Evolutionary conservation across 2,329 filamentous ascomycete species (phyloP).

Genomic region (Epichloe scottii): DNA sequence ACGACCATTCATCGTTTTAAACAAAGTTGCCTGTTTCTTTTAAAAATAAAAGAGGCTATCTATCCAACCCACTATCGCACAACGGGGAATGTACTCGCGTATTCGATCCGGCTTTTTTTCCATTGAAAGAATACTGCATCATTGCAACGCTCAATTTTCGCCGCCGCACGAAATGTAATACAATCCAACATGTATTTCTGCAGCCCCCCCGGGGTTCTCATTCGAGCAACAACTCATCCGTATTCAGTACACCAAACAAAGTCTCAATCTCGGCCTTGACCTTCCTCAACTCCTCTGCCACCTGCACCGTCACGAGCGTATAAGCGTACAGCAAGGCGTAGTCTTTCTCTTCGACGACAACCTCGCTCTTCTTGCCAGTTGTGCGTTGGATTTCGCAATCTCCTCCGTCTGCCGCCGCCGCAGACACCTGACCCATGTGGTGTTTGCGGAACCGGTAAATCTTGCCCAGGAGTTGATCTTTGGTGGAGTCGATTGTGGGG

Average conservation of each 20-base stretch:
- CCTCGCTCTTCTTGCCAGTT: constrained; percentile 9
- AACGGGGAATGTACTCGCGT: not conserved
- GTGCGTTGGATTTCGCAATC: constrained; percentile 6
- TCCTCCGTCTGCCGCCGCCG: constrained; percentile 3
- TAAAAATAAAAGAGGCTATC: not conserved
- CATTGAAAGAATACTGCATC: not conserved
- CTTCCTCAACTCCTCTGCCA: constrained; percentile 50
- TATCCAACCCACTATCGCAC: not conserved
- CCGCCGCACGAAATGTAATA: not conserved
- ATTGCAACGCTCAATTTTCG: not conserved
- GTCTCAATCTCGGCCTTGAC: constrained; percentile 49
- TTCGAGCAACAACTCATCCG: constrained; percentile 45
- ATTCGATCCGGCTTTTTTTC: not conserved
- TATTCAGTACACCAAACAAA: constrained; percentile 50
- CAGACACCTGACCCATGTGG: constrained; percentile 26
- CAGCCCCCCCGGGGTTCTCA: constrained; percentile 18
- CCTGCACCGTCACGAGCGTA: constrained; percentile 54
- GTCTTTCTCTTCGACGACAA: constrained; percentile 56
- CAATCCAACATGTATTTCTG: not conserved
- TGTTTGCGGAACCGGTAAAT: constrained; percentile 77
- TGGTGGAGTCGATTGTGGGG: constrained; percentile 66
- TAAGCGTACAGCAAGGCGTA: constrained; percentile 92
- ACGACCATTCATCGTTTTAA: not conserved
- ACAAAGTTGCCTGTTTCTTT: not conserved
- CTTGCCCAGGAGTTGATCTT: constrained; percentile 74